Conservation (phyloP, 495 filamentous ascomycete genomes). For the Cercophora samala region DNA sequence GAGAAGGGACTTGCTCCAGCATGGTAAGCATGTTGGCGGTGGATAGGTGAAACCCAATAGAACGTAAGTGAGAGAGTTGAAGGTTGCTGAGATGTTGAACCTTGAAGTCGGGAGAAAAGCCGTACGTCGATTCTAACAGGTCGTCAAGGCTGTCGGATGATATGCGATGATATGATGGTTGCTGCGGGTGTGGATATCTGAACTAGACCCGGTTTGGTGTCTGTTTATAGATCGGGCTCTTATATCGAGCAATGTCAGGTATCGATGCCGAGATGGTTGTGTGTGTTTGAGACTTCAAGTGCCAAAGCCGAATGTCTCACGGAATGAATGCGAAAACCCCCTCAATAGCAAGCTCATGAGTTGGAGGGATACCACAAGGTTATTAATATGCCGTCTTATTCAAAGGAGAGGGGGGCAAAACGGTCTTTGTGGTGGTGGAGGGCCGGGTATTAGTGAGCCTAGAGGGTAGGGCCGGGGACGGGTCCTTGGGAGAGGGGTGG, state of each 20-base stretch:
- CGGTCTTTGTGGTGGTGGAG: neutral
- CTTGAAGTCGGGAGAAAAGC: neutral
- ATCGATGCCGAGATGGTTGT: constrained; percentile 8
- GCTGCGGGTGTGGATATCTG: neutral
- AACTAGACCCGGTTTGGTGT: neutral
- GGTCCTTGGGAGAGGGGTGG: neutral
- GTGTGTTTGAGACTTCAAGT: constrained; percentile 20
- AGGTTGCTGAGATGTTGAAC: neutral
- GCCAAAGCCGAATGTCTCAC: constrained; percentile 27
- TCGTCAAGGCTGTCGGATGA: constrained; percentile 1
- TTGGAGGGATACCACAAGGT: constrained; percentile 8
- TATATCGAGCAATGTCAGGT: neutral
- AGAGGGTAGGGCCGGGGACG: neutral
- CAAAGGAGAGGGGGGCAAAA: neutral
- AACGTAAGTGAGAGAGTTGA: neutral
- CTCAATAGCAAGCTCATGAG: constrained; percentile 42
- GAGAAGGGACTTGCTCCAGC: constrained; percentile 1
- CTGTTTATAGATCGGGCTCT: constrained; percentile 1
- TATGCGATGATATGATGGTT: constrained; percentile 10
- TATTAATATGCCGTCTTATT: constrained; percentile 11
- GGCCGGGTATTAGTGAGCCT: neutral
- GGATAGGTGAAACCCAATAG: neutral
- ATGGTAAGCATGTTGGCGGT: neutral
- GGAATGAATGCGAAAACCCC: constrained; percentile 19
- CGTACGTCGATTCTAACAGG: neutral